phyloP scores from a whole-genome alignment of 1,284 basidiomycete species.

The Agaricales sp. region DNA sequence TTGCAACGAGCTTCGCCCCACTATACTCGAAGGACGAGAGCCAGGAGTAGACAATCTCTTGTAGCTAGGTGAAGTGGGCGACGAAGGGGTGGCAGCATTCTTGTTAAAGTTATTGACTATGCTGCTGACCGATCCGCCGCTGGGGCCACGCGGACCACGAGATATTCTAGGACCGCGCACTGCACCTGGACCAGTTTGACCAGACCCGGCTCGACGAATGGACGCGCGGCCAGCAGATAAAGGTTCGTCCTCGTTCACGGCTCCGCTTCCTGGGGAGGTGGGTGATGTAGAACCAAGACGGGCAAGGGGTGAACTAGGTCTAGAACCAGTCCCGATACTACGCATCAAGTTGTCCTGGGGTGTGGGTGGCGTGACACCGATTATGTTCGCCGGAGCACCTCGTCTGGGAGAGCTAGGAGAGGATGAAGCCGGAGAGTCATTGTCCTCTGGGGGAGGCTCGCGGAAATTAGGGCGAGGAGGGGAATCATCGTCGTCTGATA shows the following conservation, averaged over 20 bases:
- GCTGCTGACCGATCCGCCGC: slow-evolving; percentile 36
- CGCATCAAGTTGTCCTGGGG: neutral
- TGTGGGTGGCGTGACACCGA: neutral
- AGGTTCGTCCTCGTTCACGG: slow-evolving; percentile 21
- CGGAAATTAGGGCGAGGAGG: slow-evolving; percentile 16
- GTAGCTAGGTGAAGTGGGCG: slow-evolving; percentile 23
- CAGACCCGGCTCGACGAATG: slow-evolving; percentile 30
- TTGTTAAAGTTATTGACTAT: slow-evolving; percentile 49
- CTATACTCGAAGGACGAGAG: slow-evolving; percentile 31
- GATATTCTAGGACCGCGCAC: slow-evolving; percentile 44
- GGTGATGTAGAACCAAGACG: too few species aligned
- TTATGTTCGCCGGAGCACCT: slow-evolving; percentile 3
- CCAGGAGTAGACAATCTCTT: slow-evolving; percentile 37
- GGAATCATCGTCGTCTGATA: slow-evolving; percentile 15
- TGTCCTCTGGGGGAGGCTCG: slow-evolving; percentile 21
- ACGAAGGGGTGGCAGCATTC: slow-evolving; percentile 29
- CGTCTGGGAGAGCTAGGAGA: slow-evolving; percentile 24
- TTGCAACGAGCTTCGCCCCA: slow-evolving; percentile 47
- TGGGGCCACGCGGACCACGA: slow-evolving; percentile 30
- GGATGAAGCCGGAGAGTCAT: slow-evolving; percentile 17
- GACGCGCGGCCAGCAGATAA: slow-evolving; percentile 19
- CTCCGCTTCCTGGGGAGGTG: too few species aligned
- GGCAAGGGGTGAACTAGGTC: neutral
- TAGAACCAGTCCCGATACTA: neutral
- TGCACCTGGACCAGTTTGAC: slow-evolving; percentile 23